Conservation (phyloP, 2,329 filamentous ascomycete species). For the Aspergillus hiratsukae region DNA sequence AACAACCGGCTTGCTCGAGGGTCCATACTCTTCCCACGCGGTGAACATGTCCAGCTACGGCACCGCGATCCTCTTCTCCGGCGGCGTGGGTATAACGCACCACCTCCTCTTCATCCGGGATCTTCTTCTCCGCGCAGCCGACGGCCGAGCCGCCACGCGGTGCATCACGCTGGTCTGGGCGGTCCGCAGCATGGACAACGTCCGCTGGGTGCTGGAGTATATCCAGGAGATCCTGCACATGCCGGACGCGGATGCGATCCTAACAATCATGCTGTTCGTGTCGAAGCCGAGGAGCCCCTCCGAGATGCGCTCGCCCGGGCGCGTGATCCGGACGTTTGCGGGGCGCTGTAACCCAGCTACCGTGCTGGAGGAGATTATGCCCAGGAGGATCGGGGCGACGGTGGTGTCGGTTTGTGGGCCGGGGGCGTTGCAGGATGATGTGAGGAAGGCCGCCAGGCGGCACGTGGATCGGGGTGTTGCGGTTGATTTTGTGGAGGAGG, state of each 20-base stretch:
- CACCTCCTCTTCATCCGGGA: constrained; percentile 59
- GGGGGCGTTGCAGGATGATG: neutral
- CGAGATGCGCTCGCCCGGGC: neutral
- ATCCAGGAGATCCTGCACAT: constrained; percentile 57
- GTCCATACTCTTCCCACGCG: constrained; percentile 59
- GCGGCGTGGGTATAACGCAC: constrained; percentile 63
- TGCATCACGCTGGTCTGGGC: constrained; percentile 61
- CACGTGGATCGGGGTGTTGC: neutral
- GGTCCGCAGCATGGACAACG: constrained; percentile 55
- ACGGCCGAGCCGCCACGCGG: constrained; percentile 53
- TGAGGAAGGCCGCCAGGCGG: neutral
- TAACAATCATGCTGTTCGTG: neutral
- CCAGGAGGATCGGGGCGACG: neutral
- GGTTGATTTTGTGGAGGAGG: neutral
- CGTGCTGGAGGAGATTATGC: neutral
- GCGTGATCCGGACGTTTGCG: neutral
- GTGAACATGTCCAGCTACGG: constrained; percentile 56
- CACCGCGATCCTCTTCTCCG: constrained; percentile 61
- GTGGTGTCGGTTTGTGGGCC: neutral
- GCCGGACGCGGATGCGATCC: neutral
- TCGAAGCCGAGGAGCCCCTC: neutral
- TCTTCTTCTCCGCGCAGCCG: constrained; percentile 50
- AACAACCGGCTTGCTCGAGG: constrained; percentile 57
- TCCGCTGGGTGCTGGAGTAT: constrained; percentile 61
- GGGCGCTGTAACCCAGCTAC: neutral